Percentiles rank a stretch among this genome's conserved stretches.
These are phyloP conservation scores for Ophiosphaerella herpotricha DNA, from an alignment of 2,329 filamentous ascomycete species.

Conservation along the genomic window DNA sequence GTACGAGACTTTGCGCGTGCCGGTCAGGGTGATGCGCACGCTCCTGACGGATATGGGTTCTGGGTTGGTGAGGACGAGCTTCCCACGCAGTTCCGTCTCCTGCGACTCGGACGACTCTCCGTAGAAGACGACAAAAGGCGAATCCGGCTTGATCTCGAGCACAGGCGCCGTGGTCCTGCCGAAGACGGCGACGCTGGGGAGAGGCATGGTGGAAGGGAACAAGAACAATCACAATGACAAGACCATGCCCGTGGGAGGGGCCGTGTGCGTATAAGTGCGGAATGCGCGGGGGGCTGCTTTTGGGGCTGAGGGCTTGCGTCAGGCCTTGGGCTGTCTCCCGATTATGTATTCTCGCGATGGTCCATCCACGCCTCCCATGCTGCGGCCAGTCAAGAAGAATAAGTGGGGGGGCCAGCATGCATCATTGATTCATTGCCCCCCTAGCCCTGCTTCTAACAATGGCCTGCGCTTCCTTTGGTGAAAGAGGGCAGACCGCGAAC, in stretches of 20 bases:
- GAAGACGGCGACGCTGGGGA: conserved; percentile 40
- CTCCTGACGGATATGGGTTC: conserved; percentile 55
- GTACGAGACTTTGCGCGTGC: conserved; percentile 55
- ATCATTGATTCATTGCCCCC: conserved; percentile 4
- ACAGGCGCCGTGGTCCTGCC: conserved; percentile 39
- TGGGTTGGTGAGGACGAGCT: conserved; percentile 52
- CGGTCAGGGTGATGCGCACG: conserved; percentile 53
- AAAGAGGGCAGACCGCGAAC: conserved; percentile 34
- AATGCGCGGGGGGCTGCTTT: background rate
- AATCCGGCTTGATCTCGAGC: conserved; percentile 54
- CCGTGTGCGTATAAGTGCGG: background rate
- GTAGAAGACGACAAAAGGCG: conserved; percentile 56
- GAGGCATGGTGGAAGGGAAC: conserved; percentile 36
- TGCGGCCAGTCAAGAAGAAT: conserved; percentile 13
- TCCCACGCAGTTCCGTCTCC: conserved; percentile 51
- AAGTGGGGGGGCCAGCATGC: conserved; percentile 9
- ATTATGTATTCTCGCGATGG: background rate
- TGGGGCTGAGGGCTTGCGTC: background rate
- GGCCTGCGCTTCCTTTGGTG: background rate
- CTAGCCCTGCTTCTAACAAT: conserved; percentile 1
- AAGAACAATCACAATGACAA: conserved; percentile 10
- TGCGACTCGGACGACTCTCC: conserved; percentile 53
- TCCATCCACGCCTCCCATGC: conserved; percentile 6
- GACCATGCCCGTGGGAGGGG: conserved; percentile 4
- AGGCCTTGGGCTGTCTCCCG: background rate